Percentiles rank a stretch among this genome's conserved stretches.
Conservation (phyloP, 2,329 filamentous ascomycete genomes). For the Trichoderma simmonsii region DNA sequence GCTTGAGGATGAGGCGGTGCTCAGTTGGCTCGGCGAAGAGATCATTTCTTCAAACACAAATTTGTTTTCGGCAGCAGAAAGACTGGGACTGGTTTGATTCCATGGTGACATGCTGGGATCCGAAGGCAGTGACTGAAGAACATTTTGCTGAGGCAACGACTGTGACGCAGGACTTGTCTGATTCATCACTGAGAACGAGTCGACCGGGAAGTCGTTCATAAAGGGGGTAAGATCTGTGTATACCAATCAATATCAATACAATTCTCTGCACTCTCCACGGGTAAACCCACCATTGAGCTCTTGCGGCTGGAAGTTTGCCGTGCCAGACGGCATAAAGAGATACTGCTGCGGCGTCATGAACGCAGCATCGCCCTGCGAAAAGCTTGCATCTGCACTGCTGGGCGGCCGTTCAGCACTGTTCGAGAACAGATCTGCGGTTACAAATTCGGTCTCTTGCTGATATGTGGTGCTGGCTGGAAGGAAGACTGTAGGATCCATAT, state of each 20-base stretch:
- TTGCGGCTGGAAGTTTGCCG: constrained; percentile 25
- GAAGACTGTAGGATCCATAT: constrained; percentile 38
- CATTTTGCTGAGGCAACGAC: constrained; percentile 33
- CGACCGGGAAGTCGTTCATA: constrained; percentile 33
- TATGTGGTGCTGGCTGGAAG: constrained; percentile 36
- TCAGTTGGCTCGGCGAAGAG: constrained; percentile 30
- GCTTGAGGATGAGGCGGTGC: constrained; percentile 29
- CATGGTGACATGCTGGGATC: constrained; percentile 33
- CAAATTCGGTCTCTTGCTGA: constrained; percentile 22
- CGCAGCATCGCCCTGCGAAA: constrained; percentile 30
- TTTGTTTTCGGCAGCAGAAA: constrained; percentile 30
- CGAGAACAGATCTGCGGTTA: constrained; percentile 28
- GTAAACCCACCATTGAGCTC: constrained; percentile 32
- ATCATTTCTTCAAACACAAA: constrained; percentile 41
- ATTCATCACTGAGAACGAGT: constrained; percentile 28
- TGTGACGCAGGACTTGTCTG: constrained; percentile 36
- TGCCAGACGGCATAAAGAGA: constrained; percentile 35
- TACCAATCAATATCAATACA: background rate
- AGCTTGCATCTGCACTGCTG: constrained; percentile 27
- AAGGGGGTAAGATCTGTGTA: constrained; percentile 30
- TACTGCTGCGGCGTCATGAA: constrained; percentile 40
- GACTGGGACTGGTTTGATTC: constrained; percentile 37
- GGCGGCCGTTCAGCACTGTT: constrained; percentile 25
- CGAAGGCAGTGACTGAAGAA: constrained; percentile 27
- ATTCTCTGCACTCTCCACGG: background rate